Conservation (phyloP, 2,329 filamentous ascomycete genomes). For the Fusarium bactridioides region DNA sequence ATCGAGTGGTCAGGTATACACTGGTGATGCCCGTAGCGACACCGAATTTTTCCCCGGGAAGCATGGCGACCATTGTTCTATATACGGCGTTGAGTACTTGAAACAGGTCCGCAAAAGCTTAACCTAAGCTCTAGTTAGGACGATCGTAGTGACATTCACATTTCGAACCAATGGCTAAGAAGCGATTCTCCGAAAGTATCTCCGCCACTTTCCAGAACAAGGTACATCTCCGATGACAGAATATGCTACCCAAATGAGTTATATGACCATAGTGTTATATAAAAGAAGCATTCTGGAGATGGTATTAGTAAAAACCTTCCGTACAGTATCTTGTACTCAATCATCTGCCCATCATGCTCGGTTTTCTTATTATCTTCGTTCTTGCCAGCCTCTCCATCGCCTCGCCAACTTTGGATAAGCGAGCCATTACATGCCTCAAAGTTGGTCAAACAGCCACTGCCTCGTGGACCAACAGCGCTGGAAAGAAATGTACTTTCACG, state of each 20-base stretch:
- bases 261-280: conserved; percentile 1
- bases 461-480: conserved; percentile 54
- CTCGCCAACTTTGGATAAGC: conserved; percentile 24
- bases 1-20: rapidly evolving
- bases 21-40: neutral
- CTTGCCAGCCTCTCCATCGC: conserved; percentile 13
- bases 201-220: conserved; percentile 29
- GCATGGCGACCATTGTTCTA: neutral
- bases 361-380: conserved; percentile 5
- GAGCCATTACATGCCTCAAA: conserved; percentile 32
- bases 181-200: conserved; percentile 30
- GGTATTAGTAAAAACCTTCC: no score
- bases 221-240: conserved; percentile 34
- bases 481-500: conserved; percentile 52
- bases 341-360: neutral
- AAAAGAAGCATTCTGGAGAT: neutral
- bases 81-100: no score
- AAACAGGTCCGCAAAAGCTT: neutral
- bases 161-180: neutral
- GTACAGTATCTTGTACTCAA: neutral
- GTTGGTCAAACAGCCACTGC: conserved; percentile 51
- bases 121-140: no score
- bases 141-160: neutral
- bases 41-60: neutral
- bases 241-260: neutral